These are phyloP conservation scores for Aspergillus diversus DNA, from an alignment of 495 filamentous ascomycete species.

Conservation along the genomic window DNA sequence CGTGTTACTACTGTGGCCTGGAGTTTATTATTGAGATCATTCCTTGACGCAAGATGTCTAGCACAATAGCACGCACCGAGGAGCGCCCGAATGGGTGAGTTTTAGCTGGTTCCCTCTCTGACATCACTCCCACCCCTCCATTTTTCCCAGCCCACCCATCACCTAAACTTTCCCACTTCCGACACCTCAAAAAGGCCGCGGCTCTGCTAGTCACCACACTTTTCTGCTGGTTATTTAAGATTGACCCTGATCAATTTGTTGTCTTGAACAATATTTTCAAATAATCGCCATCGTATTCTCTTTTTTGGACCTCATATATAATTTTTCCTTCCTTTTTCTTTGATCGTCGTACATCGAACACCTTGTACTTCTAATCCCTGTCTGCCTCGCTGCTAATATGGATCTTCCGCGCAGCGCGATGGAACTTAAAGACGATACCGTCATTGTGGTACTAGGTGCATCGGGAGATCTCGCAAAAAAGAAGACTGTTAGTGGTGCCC, in stretches of 20 bases:
- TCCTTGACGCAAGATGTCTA: slow-evolving; percentile 55
- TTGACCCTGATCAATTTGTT: background rate
- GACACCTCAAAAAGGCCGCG: slow-evolving; percentile 6
- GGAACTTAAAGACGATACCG: slow-evolving; percentile 98
- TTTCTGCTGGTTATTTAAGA: background rate
- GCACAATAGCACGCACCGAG: slow-evolving; percentile 63
- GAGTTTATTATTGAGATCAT: slow-evolving; percentile 9
- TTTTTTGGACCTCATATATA: background rate
- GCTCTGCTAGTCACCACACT: background rate
- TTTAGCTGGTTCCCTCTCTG: slow-evolving; percentile 38
- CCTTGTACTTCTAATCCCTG: slow-evolving; percentile 16
- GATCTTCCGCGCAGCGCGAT: slow-evolving; percentile 59
- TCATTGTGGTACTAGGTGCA: slow-evolving; percentile 95
- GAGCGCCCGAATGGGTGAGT: slow-evolving; percentile 68
- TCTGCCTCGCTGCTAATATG: slow-evolving; percentile 32
- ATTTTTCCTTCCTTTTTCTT: background rate
- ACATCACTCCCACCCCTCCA: slow-evolving; percentile 49
- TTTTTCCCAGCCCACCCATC: slow-evolving; percentile 29
- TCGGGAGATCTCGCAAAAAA: slow-evolving; percentile 99
- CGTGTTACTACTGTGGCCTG: slow-evolving; percentile 23
- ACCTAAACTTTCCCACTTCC: slow-evolving; percentile 23
- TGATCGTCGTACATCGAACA: slow-evolving; percentile 17
- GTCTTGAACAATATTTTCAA: background rate
- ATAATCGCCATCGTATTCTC: slow-evolving; percentile 5
- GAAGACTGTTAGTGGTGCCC: slow-evolving; percentile 78